A percentile compares a stretch with the other conserved stretches of the same genome.
phyloP scores from a whole-genome alignment of 2,329 filamentous ascomycete species.

The Aspergillus phoenicis region DNA sequence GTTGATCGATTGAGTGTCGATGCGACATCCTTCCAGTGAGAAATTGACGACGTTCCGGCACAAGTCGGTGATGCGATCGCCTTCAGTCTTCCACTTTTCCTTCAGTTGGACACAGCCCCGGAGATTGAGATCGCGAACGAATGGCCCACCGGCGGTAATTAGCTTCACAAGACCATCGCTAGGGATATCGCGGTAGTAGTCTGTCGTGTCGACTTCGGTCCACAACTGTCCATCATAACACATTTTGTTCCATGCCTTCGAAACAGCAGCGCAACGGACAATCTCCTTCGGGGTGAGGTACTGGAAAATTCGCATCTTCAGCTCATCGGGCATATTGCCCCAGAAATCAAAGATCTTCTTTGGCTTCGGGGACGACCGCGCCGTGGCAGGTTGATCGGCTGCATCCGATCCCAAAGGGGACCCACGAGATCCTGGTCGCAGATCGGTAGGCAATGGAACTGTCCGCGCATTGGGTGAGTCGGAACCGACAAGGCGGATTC shows the following conservation, averaged over 20 bases:
- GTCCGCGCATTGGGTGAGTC: slow-evolving; percentile 52
- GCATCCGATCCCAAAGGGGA: slow-evolving; percentile 28
- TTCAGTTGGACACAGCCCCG: slow-evolving; percentile 87
- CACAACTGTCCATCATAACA: slow-evolving; percentile 96
- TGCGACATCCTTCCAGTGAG: slow-evolving; percentile 85
- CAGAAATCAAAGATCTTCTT: slow-evolving; percentile 67
- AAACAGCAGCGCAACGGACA: slow-evolving; percentile 74
- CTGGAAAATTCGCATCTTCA: slow-evolving; percentile 75
- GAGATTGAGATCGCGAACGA: slow-evolving; percentile 86
- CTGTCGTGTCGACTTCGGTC: slow-evolving; percentile 78
- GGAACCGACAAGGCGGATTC: slow-evolving; percentile 59
- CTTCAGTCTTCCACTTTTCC: slow-evolving; percentile 75
- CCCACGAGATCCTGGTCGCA: slow-evolving; percentile 54
- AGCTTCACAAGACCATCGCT: slow-evolving; percentile 81
- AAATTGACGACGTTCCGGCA: slow-evolving; percentile 87
- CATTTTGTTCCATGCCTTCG: slow-evolving; percentile 74
- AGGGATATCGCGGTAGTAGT: slow-evolving; percentile 86
- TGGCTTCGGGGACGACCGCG: slow-evolving; percentile 30
- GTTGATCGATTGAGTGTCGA: slow-evolving; percentile 76
- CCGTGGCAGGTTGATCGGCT: slow-evolving; percentile 22
- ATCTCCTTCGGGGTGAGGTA: slow-evolving; percentile 80
- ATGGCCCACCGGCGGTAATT: slow-evolving; percentile 81
- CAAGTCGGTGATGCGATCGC: slow-evolving; percentile 68
- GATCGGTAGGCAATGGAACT: slow-evolving; percentile 65
- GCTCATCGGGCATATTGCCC: slow-evolving; percentile 77